Percentiles rank a stretch among this genome's conserved stretches.
Evolutionary conservation across 768 basidiomycete genomes (phyloP).

Genomic region (Kwoniella botswanensis): DNA sequence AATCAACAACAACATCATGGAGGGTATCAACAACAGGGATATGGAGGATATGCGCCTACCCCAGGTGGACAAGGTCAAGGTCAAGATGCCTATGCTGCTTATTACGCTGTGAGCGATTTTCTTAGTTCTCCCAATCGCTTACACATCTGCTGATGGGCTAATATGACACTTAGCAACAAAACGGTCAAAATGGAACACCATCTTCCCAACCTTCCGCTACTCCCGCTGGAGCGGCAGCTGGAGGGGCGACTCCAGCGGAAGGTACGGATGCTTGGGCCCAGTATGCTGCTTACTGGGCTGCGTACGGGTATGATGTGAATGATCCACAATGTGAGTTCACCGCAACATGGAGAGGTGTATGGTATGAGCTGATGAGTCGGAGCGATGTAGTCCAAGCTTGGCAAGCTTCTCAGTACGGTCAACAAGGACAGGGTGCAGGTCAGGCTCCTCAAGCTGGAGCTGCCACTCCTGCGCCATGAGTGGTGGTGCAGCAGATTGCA

Average conservation of each 20-base stretch:
- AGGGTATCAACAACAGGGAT: constrained; percentile 18
- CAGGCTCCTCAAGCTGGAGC: constrained; percentile 29
- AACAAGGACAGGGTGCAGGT: constrained; percentile 36
- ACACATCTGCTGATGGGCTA: neutral
- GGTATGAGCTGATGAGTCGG: neutral
- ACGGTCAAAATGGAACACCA: constrained; percentile 32
- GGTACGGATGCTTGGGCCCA: constrained; percentile 50
- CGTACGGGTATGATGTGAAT: constrained; percentile 56
- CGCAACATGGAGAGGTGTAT: no score
- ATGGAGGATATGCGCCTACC: neutral
- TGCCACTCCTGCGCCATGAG: constrained; percentile 18
- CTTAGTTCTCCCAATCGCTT: neutral
- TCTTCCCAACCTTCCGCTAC: constrained; percentile 28
- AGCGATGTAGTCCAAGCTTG: constrained; percentile 52
- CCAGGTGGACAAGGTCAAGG: constrained; percentile 22
- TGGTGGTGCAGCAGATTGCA: neutral
- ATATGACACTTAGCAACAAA: constrained; percentile 23
- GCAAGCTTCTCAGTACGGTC: constrained; percentile 52
- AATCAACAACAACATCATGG: constrained; percentile 14
- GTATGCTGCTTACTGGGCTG: constrained; percentile 57
- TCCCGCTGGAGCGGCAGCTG: constrained; percentile 32
- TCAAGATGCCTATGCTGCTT: constrained; percentile 47
- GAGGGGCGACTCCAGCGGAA: constrained; percentile 37
- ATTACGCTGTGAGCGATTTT: constrained; percentile 43
- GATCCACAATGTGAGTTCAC: constrained; percentile 57